Evolutionary conservation across 805 yeast species (phyloP), one percentile per base, ranked within the genome.

Genomic region (Nakazawaea anatomiae): DNA sequence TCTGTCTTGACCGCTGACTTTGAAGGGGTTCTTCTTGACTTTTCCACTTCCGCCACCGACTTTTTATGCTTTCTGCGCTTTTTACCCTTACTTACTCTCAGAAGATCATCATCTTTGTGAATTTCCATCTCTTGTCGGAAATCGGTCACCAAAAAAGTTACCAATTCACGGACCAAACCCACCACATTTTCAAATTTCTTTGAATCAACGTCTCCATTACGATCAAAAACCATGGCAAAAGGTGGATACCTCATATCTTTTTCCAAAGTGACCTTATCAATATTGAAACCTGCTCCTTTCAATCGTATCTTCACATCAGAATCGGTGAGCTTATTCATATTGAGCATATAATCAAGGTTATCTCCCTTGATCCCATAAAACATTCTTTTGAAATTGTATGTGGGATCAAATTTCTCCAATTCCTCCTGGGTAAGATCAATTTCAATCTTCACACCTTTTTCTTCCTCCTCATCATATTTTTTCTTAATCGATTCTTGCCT

Each of bases 231-330:
- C n/a, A 40, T 1, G 27, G 43, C 43, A 40, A 14, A 27, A 10
- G 31, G 43, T 25, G 43, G 43, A 27, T 18, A 40, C 27, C 29
- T 14, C 28, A 40, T 18, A 28, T 40, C 43, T 40, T 28, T 40
- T 27, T 40, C 27, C 43, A 40, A 40, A 5, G 30, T 25, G 9
- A 25, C 31, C n/a, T 28, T 40, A 40, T 40, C 43, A 2, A 40
- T 40, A 40, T 40, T 40, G n/a, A 40, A 40, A 40, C 43, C 43
- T 10, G 43, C 43, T 18, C 43, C 43, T 40, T 40, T 40, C n/a
- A 40, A 40, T 40, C 43, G 18, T 10, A 40, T 27, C 27, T 40
- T 40, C 31, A 28, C 43, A 18, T 40, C 43, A 4, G 29, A 18
- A 40, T 27, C 43, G 4, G 43, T 5, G 12, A 40, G 27, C n/a